A percentile compares a stretch with the other conserved stretches of the same genome.
These are phyloP conservation scores for Chlamydomonas applanata DNA, from an alignment of 139 green algal species.

Conservation along the genomic window DNA sequence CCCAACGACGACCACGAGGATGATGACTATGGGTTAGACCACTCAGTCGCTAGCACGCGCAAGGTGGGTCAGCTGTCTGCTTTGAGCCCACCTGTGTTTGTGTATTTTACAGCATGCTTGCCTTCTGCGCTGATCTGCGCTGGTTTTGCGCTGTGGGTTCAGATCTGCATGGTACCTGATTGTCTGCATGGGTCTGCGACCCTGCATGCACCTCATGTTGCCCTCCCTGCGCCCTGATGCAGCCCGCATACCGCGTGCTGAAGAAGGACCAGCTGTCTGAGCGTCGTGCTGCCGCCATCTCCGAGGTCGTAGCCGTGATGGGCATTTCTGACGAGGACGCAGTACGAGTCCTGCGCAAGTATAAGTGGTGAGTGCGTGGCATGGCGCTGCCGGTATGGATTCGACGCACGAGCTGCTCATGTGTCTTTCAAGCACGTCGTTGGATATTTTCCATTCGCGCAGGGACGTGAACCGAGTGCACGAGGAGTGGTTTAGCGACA, in stretches of 20 bases:
- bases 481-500: slow-evolving; percentile 90
- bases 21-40: slow-evolving; percentile 5
- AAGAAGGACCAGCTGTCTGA: slow-evolving; percentile 33
- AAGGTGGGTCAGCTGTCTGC: background rate
- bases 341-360: slow-evolving; percentile 66
- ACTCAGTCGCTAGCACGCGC: background rate
- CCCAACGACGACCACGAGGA: background rate
- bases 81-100: background rate
- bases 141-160: background rate
- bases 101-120: background rate
- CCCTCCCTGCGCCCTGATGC: background rate
- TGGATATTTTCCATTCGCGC: slow-evolving; percentile 9
- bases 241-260: slow-evolving; percentile 40
- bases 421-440: background rate
- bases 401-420: background rate
- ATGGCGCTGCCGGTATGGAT: background rate
- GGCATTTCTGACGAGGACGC: slow-evolving; percentile 62
- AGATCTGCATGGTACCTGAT: background rate
- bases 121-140: background rate
- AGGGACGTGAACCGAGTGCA: slow-evolving; percentile 78
- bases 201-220: background rate
- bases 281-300: slow-evolving; percentile 39
- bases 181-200: too few relatives aligned
- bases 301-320: slow-evolving; percentile 52
- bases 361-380: slow-evolving; percentile 64